These are phyloP conservation scores for Leishmania arabica DNA, from an alignment of 208 protist genomes.

Conservation along the genomic window DNA sequence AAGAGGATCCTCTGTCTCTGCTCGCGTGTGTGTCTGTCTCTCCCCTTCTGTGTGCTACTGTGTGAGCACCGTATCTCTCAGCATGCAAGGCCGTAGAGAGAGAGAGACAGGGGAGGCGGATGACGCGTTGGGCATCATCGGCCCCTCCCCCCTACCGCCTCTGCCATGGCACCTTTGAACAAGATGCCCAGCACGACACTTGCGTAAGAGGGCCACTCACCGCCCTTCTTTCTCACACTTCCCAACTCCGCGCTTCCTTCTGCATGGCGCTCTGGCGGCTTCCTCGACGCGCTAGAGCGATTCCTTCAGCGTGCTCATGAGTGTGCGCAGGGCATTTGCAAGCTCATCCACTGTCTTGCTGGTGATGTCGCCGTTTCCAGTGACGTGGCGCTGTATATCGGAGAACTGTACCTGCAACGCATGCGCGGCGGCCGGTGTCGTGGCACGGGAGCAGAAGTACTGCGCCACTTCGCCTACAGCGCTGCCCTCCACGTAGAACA, in stretches of 20 bases:
- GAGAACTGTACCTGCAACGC: slow-evolving; percentile 29
- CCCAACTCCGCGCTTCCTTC: background rate
- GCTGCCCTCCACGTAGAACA: slow-evolving; percentile 37
- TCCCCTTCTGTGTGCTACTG: background rate
- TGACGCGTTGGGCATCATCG: background rate
- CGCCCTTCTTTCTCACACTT: background rate
- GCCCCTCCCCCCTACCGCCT: background rate
- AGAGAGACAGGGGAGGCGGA: background rate
- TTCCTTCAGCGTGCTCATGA: slow-evolving; percentile 29
- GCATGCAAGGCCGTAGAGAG: background rate
- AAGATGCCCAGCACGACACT: background rate
- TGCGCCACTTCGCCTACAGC: slow-evolving; percentile 30
- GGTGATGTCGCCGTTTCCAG: slow-evolving; percentile 20
- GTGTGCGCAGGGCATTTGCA: slow-evolving; percentile 25
- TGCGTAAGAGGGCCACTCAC: background rate
- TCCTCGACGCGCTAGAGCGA: background rate
- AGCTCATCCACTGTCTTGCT: slow-evolving; percentile 28
- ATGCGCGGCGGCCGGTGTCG: slow-evolving; percentile 14
- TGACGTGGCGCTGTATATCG: slow-evolving; percentile 28
- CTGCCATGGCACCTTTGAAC: background rate
- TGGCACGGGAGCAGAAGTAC: slow-evolving; percentile 36
- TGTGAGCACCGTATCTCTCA: background rate
- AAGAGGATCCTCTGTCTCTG: background rate
- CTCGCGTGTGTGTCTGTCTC: background rate
- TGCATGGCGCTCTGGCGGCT: background rate